Conservation (phyloP, 306 rosid species). For the Pachyrhizus erosus region DNA sequence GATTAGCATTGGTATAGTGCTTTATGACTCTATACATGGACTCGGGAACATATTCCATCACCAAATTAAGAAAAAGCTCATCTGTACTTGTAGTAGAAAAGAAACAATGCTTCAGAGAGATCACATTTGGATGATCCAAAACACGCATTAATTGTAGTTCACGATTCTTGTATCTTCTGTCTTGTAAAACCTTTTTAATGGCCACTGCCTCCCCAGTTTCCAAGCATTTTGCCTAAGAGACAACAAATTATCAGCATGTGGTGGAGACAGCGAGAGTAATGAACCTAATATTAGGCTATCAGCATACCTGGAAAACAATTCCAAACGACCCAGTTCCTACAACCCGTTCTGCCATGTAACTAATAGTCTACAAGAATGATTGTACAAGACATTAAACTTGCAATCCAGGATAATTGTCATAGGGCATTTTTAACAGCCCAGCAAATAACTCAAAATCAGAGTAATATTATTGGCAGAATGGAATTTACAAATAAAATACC, state of each 20-base stretch:
- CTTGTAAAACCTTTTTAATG: constrained; percentile 94
- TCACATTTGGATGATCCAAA: constrained; percentile 96
- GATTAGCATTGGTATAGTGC: constrained; percentile 80
- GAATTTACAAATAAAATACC: constrained; percentile 54
- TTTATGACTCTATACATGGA: constrained; percentile 83
- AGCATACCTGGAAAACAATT: constrained; percentile 88
- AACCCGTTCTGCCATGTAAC: constrained; percentile 97
- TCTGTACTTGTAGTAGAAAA: constrained; percentile 88
- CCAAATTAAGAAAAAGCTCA: constrained; percentile 94
- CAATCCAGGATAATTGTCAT: constrained; percentile 3
- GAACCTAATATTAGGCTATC: not conserved
- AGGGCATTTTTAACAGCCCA: not conserved
- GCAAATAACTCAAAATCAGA: constrained; percentile 10
- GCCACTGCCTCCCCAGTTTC: constrained; percentile 97
- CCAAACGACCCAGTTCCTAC: constrained; percentile 97
- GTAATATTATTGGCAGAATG: not conserved
- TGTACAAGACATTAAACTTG: constrained; percentile 46
- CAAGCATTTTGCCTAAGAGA: constrained; percentile 83
- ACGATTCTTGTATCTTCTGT: constrained; percentile 88
- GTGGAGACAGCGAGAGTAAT: not conserved
- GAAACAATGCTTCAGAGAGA: constrained; percentile 94
- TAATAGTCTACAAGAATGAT: constrained; percentile 76
- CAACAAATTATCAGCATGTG: constrained; percentile 6
- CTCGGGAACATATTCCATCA: constrained; percentile 97
- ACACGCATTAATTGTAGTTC: constrained; percentile 95